These are phyloP conservation scores for Asterochloris erici DNA, from an alignment of 139 green algal species.

Conservation along the genomic window DNA sequence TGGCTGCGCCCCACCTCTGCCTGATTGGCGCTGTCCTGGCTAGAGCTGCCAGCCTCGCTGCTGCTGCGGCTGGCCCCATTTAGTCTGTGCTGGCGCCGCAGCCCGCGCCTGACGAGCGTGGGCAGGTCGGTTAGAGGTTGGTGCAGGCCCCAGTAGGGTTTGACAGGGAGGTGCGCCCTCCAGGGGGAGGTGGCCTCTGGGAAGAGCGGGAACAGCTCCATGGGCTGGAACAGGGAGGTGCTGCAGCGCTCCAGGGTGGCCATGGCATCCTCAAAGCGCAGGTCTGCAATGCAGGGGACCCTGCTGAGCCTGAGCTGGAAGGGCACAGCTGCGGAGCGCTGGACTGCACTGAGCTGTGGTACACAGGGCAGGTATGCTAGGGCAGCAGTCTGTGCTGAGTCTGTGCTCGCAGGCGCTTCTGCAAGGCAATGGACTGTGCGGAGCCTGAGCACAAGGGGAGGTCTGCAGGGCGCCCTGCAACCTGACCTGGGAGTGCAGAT, in stretches of 20 bases:
- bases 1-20: background rate
- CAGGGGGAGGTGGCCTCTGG: constrained; percentile 36
- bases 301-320: too few relatives aligned
- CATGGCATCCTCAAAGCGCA: constrained; percentile 43
- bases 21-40: too few relatives aligned
- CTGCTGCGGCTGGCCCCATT: background rate
- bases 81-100: background rate
- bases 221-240: constrained; percentile 48
- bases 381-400: too few relatives aligned
- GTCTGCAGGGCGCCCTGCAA: too few relatives aligned
- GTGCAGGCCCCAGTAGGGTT: constrained; percentile 56
- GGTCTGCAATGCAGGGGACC: constrained; percentile 19
- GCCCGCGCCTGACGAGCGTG: background rate
- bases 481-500: too few relatives aligned
- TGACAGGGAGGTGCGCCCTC: constrained; percentile 18
- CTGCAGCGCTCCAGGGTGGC: constrained; percentile 34
- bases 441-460: too few relatives aligned
- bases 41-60: background rate
- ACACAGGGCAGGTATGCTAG: too few relatives aligned
- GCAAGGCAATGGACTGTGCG: too few relatives aligned
- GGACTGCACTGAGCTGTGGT: too few relatives aligned
- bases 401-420: too few relatives aligned
- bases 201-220: constrained; percentile 63
- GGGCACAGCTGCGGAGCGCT: too few relatives aligned
- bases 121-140: constrained; percentile 32